phyloP scores from a whole-genome alignment of 2,329 filamentous ascomycete genomes.

The Epichloe sibirici region DNA sequence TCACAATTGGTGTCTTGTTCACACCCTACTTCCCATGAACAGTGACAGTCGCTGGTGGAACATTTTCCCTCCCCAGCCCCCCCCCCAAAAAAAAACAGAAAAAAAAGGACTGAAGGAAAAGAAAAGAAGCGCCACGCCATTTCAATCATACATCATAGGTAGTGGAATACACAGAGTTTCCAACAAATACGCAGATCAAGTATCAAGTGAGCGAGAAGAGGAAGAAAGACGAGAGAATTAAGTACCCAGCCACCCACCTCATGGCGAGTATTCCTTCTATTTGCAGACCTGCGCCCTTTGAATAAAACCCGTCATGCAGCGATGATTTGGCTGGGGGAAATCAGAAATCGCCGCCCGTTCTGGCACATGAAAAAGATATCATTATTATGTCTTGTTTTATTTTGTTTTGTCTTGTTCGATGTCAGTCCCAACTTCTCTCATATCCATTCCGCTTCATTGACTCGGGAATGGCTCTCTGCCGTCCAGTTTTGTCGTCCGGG shows the following conservation, averaged over 20 bases:
- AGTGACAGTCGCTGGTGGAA: too few species aligned
- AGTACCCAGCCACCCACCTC: too few species aligned
- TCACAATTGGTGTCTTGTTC: too few species aligned
- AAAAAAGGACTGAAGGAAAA: not conserved
- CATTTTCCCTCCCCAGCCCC: too few species aligned
- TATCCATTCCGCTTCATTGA: slow-evolving; percentile 10
- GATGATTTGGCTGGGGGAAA: too few species aligned
- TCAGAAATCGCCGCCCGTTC: not conserved
- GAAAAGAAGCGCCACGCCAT: not conserved
- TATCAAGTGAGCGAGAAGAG: too few species aligned
- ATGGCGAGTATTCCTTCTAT: too few species aligned
- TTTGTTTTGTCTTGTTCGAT: not conserved
- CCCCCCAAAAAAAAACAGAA: not conserved
- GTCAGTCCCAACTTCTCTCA: not conserved
- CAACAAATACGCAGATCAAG: too few species aligned
- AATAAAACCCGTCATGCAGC: too few species aligned
- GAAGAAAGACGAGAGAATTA: too few species aligned
- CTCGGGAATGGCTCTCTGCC: not conserved
- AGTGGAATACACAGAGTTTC: not conserved
- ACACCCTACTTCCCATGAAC: too few species aligned
- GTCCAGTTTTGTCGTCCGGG: not conserved
- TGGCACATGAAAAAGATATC: not conserved
- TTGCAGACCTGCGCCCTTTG: too few species aligned
- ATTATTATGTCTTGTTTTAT: not conserved
- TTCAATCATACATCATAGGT: not conserved